Conservation (phyloP, 768 basidiomycete species). For the Sporobolomyces roseus region DNA sequence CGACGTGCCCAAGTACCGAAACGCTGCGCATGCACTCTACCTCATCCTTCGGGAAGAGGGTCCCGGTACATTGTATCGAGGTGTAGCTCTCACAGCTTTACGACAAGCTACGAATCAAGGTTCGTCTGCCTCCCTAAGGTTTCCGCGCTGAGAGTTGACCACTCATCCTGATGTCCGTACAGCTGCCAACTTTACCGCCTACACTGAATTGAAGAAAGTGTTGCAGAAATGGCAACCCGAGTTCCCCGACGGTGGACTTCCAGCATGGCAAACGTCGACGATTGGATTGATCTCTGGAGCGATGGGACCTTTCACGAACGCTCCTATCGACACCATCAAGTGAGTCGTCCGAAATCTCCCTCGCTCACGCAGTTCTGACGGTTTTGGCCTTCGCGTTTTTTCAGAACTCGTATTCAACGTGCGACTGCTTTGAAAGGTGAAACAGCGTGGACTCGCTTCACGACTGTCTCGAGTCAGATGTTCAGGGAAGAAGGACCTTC, state of each 20-base stretch:
- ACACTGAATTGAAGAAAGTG: slow-evolving; percentile 89
- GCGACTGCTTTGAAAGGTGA: slow-evolving; percentile 68
- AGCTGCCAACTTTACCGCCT: slow-evolving; percentile 97
- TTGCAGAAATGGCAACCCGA: slow-evolving; percentile 75
- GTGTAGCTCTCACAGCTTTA: slow-evolving; percentile 85
- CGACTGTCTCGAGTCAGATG: slow-evolving; percentile 81
- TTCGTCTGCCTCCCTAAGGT: slow-evolving; percentile 47
- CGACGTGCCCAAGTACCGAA: slow-evolving; percentile 87
- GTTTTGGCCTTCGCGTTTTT: neutral
- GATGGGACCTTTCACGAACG: slow-evolving; percentile 97
- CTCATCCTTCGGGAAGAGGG: slow-evolving; percentile 93
- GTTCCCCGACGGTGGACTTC: slow-evolving; percentile 61
- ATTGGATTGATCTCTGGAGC: slow-evolving; percentile 95
- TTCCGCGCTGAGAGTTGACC: no score
- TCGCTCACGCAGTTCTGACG: neutral
- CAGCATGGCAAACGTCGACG: slow-evolving; percentile 91
- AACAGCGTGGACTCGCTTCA: slow-evolving; percentile 72
- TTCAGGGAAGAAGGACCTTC: slow-evolving; percentile 80
- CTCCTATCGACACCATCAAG: slow-evolving; percentile 54
- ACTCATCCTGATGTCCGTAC: no score
- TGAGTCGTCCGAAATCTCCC: neutral
- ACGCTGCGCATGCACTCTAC: slow-evolving; percentile 94
- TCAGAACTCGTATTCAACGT: slow-evolving; percentile 68
- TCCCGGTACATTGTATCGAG: slow-evolving; percentile 74
- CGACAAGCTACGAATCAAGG: slow-evolving; percentile 98